These are phyloP conservation scores for Populus ilicifolia DNA, from an alignment of 345 rosid species.

Conservation along the genomic window DNA sequence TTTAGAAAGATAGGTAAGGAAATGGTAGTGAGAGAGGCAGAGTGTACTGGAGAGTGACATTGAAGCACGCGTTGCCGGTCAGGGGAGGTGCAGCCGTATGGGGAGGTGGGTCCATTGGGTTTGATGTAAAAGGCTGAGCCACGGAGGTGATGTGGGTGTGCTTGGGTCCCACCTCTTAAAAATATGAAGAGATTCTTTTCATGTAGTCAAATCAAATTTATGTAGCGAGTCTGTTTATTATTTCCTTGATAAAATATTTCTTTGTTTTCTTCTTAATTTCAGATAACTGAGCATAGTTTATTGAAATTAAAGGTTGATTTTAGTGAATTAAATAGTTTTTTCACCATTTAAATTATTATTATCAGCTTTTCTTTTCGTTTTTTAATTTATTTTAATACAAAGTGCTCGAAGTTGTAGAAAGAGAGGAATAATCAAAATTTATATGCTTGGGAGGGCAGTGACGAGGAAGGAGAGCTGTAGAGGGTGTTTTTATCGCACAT, in stretches of 20 bases:
- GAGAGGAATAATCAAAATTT: not conserved
- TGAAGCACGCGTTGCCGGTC: conserved; percentile 83
- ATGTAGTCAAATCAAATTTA: too few species aligned
- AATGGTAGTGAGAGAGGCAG: not conserved
- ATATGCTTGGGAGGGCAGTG: too few species aligned
- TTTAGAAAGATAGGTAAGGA: conserved; percentile 3
- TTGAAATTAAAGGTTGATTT: not conserved
- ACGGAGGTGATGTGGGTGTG: not conserved
- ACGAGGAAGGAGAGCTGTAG: not conserved
- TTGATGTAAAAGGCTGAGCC: conserved; percentile 40
- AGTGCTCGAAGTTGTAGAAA: not conserved
- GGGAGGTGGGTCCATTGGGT: conserved; percentile 64
- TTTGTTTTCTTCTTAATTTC: too few species aligned
- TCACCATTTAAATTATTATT: too few species aligned
- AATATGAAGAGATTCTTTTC: not conserved
- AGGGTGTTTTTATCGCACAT: not conserved
- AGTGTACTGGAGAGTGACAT: conserved; percentile 34
- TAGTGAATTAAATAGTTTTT: not conserved
- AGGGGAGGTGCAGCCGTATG: conserved; percentile 64
- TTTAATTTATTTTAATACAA: too few species aligned
- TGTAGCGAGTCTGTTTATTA: too few species aligned
- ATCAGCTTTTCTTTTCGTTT: too few species aligned
- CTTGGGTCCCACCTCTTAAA: conserved; percentile 31
- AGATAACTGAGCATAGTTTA: too few species aligned
- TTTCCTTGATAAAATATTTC: not conserved